Conservation (phyloP, 2,329 filamentous ascomycete genomes). For the Talaromyces sp. region DNA sequence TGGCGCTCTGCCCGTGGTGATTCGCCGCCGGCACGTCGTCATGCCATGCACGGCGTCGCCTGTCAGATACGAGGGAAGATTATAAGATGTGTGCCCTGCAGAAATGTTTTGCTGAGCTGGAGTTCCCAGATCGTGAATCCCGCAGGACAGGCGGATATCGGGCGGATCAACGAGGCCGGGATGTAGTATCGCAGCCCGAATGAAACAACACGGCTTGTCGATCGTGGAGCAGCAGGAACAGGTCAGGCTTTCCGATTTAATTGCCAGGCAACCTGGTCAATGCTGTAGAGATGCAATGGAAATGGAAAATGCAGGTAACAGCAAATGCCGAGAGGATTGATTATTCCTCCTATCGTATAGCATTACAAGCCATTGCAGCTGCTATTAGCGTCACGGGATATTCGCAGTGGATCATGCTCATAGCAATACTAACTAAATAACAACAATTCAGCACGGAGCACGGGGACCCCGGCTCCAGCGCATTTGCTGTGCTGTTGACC, state of each 20-base stretch:
- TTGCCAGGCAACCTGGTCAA: neutral
- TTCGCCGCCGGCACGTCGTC: neutral
- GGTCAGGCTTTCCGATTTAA: neutral
- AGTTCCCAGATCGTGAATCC: too few relatives aligned
- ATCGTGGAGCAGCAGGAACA: neutral
- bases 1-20: neutral
- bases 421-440: too few relatives aligned
- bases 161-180: neutral
- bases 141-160: neutral
- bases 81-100: too few relatives aligned
- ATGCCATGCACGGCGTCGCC: neutral
- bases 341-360: neutral
- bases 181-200: neutral
- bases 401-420: neutral
- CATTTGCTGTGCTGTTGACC: neutral
- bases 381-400: too few relatives aligned
- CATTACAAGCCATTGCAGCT: too few relatives aligned
- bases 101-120: too few relatives aligned
- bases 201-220: neutral
- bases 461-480: neutral
- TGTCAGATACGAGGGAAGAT: neutral
- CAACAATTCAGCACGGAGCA: too few relatives aligned
- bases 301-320: neutral
- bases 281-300: neutral
- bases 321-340: neutral